A percentile compares a stretch with the other conserved stretches of the same genome.
phyloP scores from a whole-genome alignment of 1,284 basidiomycete genomes.

The Ceratobasidium theobromae region DNA sequence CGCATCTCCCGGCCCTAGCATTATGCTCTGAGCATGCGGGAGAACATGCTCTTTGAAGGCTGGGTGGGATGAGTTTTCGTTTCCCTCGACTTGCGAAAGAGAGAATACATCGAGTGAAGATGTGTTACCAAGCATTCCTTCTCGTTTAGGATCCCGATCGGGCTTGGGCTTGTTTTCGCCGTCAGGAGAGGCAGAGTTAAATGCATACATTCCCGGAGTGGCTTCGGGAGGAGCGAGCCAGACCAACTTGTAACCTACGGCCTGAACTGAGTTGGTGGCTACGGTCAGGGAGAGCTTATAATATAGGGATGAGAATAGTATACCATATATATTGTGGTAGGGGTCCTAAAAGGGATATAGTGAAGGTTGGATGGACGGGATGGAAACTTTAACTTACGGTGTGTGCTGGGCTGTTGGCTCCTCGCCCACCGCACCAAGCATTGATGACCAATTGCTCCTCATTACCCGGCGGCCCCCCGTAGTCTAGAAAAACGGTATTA shows the following conservation, averaged over 20 bases:
- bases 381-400: conserved; percentile 57
- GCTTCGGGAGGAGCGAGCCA: conserved; percentile 82
- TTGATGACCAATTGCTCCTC: conserved; percentile 75
- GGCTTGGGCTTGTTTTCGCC: conserved; percentile 41
- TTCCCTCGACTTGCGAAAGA: conserved; percentile 36
- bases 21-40: conserved; percentile 64
- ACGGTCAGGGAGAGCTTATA: conserved; percentile 26
- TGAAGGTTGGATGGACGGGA: conserved; percentile 27
- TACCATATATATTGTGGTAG: conserved; percentile 89
- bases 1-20: conserved; percentile 78
- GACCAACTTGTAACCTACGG: conserved; percentile 85
- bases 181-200: conserved; percentile 38
- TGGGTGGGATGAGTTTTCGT: background rate
- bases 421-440: conserved; percentile 83
- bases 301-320: conserved; percentile 34
- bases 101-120: conserved; percentile 68
- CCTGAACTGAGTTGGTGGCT: conserved; percentile 64
- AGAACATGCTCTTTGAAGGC: conserved; percentile 49
- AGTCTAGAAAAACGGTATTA: background rate
- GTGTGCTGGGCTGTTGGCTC: conserved; percentile 84
- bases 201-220: conserved; percentile 56
- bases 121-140: conserved; percentile 56
- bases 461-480: conserved; percentile 57
- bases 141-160: conserved; percentile 5
- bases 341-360: conserved; percentile 67